Evolutionary conservation across 164 flowering plant species (phyloP), one percentile per base, ranked within the genome.

Genomic region (Vitis amurensis): DNA sequence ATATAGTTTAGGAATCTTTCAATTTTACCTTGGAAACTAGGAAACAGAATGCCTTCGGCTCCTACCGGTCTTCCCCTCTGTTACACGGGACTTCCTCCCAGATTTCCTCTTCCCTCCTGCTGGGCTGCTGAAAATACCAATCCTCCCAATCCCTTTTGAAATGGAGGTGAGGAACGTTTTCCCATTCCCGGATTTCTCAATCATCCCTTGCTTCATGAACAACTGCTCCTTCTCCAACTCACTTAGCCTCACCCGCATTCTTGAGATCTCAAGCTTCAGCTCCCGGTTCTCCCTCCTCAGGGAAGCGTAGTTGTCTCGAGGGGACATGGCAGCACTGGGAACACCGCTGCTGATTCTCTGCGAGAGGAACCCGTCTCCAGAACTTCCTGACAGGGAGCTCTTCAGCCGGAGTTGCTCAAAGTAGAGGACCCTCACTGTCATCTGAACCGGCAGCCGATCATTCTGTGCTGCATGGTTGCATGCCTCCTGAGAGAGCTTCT

Each of bases 141-240:
- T 83, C 67, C 79, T 77, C 16, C 91, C 92, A 11, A 88, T 77
- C 48, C 90, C 89, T 68, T 67, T 86, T 0, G 93, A 89, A 16
- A 90, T 57, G 9, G 93, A 87, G 10, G 81, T 81, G 5, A 88
- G 73, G 71, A 90, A 77, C 9, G 88, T 88, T 63, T 63, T 83
- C 14, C 87, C 86, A 27, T 77, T 77, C 27, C 79, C 83, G 0
- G 91, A 71, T 73, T 84, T 87, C 14, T 82, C 88, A 64, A 86
- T 72, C 88, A 90, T 84, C 50, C 91, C 90, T 74, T 82, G 88
- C 73, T 88, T 90, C 91, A 90, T 87, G 55, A 74, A 76, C 68
- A 68, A 80, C 61, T 91, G 94, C 62, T 89, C 97, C 72, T 88
- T 91, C 84, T 91, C 97, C 76, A 91, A 67, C 70, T 91, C 97